Conservation (phyloP, 164 flowering plant species). For the Nelumbo lutea region DNA sequence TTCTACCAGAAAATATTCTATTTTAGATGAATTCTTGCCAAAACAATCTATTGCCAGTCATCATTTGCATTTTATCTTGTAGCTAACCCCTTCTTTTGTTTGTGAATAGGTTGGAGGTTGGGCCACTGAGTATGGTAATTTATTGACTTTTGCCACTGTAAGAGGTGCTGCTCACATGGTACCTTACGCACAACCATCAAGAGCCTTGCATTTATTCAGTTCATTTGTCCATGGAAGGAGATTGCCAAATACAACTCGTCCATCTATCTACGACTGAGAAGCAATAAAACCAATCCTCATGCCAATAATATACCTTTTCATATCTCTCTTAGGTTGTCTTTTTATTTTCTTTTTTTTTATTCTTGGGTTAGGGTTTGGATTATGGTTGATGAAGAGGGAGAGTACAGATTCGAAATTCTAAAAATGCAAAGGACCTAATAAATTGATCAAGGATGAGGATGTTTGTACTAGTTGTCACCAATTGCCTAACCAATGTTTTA, state of each 20-base stretch:
- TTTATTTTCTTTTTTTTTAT: too few relatives aligned
- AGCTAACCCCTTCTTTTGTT: background rate
- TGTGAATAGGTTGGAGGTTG: constrained; percentile 80
- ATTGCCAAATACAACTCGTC: constrained; percentile 59
- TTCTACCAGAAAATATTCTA: too few relatives aligned
- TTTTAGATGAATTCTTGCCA: too few relatives aligned
- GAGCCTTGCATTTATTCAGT: constrained; percentile 78
- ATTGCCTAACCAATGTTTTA: too few relatives aligned
- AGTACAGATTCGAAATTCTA: too few relatives aligned
- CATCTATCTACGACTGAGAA: constrained; percentile 39
- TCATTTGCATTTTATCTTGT: too few relatives aligned
- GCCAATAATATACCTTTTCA: too few relatives aligned
- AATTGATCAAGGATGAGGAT: background rate
- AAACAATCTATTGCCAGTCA: too few relatives aligned
- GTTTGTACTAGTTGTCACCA: too few relatives aligned
- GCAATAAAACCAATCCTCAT: background rate
- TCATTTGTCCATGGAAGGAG: constrained; percentile 65
- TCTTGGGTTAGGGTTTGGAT: too few relatives aligned
- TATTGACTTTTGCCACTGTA: constrained; percentile 88
- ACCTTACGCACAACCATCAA: constrained; percentile 85
- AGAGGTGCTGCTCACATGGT: constrained; percentile 99
- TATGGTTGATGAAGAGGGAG: too few relatives aligned
- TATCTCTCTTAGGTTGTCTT: too few relatives aligned
- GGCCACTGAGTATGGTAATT: constrained; percentile 80
- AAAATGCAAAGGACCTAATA: background rate